Base-by-base conservation (phyloP, 2,329 filamentous ascomycete species). In the Ascochyta pisi region DNA sequence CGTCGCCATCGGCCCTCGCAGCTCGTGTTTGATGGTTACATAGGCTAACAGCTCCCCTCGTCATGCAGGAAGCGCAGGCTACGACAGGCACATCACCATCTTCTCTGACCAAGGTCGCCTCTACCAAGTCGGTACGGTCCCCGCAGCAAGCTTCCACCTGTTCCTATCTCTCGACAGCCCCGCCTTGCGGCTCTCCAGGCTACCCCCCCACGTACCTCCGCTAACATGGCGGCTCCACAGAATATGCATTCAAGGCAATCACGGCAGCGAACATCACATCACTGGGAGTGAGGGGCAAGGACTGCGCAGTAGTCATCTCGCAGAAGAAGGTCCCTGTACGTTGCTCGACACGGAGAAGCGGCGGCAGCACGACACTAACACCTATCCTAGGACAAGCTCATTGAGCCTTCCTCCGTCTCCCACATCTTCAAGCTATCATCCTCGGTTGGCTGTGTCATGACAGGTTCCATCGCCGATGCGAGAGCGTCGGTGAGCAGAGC, bases 231-330 rank as follows among this genome's bases (percentile, higher is more conserved):
- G 46, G 48, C 42, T 47, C 37, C 64, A 69, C 76, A 98, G 95
- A 99, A 85, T 99, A 99, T 94, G 95, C 95, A 70, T 99, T 99
- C 88, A 99, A 99, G 84, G 95, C 95, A 57, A 99, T 99, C 81
- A 99, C 95, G 68, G 94, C 95, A 60, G 95, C 95, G 68, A 98
- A 98, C 80, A 98, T 99, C 82, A 99, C 96, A 84, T 95, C 95
- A 60, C 86, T 99, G 77, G 95, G 95, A 69, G 87, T 99, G 67
- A 86, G 92, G 75, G 95, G 95, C 79, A 99, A 99, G 85, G 87
- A 95, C 81, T 98, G 94, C 73, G 95, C 95, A 31, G 95, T 99
- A 40, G 91, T 99, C 49, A 83, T 99, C 76, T 98, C 95, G 61
- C 95, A 99, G 82, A 99, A 99, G 88, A 99, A 99, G 83, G 95